These are phyloP conservation scores for Didymella pinodella DNA, from an alignment of 2,329 filamentous ascomycete genomes.

Conservation along the genomic window DNA sequence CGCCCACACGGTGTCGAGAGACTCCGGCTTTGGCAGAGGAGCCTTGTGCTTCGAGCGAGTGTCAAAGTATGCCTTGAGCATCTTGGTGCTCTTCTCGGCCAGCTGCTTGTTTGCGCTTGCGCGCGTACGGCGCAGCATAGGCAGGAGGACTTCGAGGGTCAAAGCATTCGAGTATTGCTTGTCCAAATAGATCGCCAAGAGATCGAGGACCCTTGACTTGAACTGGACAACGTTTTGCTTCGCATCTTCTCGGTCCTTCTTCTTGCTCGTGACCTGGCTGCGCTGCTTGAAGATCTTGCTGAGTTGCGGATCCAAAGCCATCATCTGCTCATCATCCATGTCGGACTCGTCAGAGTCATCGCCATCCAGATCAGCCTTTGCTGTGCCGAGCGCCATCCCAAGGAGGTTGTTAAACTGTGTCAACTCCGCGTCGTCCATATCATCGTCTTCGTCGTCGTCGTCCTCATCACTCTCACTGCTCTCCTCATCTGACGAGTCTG, in stretches of 20 bases:
- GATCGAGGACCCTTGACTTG: slow-evolving; percentile 90
- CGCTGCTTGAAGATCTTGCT: slow-evolving; percentile 84
- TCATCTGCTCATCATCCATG: slow-evolving; percentile 97
- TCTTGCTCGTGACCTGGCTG: slow-evolving; percentile 70
- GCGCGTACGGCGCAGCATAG: slow-evolving; percentile 77
- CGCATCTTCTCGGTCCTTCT: slow-evolving; percentile 85
- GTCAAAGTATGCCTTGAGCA: slow-evolving; percentile 76
- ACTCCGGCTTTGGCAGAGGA: slow-evolving; percentile 54
- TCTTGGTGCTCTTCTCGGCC: slow-evolving; percentile 73
- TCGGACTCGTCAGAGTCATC: slow-evolving; percentile 72
- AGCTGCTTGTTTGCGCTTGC: slow-evolving; percentile 80
- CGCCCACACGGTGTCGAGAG: slow-evolving; percentile 58
- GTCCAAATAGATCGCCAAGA: slow-evolving; percentile 84
- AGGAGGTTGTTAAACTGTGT: slow-evolving; percentile 77
- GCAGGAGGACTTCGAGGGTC: slow-evolving; percentile 74
- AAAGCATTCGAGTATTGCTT: slow-evolving; percentile 74
- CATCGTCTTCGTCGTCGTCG: slow-evolving; percentile 52
- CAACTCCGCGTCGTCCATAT: slow-evolving; percentile 62
- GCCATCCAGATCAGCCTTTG: slow-evolving; percentile 62
- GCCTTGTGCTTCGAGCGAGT: slow-evolving; percentile 61
- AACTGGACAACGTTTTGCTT: slow-evolving; percentile 91
- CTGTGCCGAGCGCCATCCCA: slow-evolving; percentile 76
- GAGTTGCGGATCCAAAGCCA: slow-evolving; percentile 83
- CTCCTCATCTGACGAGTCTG: slow-evolving; percentile 28
- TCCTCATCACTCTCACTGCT: slow-evolving; percentile 36